Percentiles rank a stretch among this genome's conserved stretches.
phyloP scores from a whole-genome alignment of 345 rosid species.

The Citrus trifoliata region DNA sequence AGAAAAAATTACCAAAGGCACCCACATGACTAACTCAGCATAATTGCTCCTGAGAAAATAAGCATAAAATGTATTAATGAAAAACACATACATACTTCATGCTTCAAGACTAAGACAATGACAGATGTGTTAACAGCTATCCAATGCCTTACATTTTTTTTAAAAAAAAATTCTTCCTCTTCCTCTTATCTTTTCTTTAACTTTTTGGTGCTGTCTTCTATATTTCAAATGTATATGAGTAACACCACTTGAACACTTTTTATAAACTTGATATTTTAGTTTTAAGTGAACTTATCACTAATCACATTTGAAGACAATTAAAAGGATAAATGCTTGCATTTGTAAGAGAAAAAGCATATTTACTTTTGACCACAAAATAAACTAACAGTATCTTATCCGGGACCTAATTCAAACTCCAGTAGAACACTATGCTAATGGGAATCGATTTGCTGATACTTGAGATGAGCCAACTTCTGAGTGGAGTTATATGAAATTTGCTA shows the following conservation, averaged over 20 bases:
- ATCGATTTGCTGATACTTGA: neutral
- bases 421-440: neutral
- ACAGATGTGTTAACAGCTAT: neutral
- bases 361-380: neutral
- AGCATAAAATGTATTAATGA: neutral
- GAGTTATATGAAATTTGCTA: neutral
- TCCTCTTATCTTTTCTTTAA: neutral
- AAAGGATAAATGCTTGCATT: neutral
- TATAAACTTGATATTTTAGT: neutral
- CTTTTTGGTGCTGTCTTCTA: neutral
- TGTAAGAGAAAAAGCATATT: neutral
- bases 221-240: neutral
- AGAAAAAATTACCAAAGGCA: slow-evolving; percentile 14
- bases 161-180: neutral
- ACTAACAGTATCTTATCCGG: neutral
- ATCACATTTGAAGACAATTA: neutral
- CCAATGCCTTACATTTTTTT: neutral
- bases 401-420: neutral
- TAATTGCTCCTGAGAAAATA: neutral
- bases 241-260: neutral
- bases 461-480: neutral
- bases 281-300: neutral
- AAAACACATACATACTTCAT: neutral
- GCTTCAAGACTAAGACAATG: neutral
- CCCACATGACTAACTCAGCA: neutral